phyloP scores from a whole-genome alignment of 108 stramenopile genomes.

The Pelagomonas calceolata region DNA sequence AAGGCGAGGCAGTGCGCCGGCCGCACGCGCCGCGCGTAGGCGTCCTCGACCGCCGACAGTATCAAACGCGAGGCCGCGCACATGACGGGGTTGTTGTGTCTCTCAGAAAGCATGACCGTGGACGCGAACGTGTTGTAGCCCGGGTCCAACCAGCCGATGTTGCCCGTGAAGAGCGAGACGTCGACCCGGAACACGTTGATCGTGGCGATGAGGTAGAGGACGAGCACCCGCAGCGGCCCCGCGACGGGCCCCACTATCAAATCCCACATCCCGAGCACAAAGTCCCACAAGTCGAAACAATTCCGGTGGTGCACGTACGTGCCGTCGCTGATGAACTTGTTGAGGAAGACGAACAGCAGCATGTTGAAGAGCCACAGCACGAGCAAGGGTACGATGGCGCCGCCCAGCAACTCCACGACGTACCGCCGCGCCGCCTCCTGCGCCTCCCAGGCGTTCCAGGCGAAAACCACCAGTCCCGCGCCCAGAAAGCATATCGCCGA shows the following conservation, averaged over 20 bases:
- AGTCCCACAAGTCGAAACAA: not conserved
- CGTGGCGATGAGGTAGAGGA: not conserved
- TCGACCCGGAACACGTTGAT: not conserved
- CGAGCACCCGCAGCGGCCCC: not conserved
- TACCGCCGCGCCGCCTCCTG: too few relatives aligned
- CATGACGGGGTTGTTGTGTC: not conserved
- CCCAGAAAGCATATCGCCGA: not conserved
- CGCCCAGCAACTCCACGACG: too few relatives aligned
- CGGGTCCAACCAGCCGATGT: not conserved
- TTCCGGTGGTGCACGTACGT: not conserved
- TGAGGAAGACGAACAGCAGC: not conserved
- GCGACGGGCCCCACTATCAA: not conserved
- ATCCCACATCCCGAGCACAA: not conserved
- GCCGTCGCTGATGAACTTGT: not conserved
- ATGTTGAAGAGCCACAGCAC: not conserved
- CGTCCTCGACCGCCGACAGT: not conserved
- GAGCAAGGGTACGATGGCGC: not conserved
- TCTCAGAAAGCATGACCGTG: not conserved
- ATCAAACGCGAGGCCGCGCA: not conserved
- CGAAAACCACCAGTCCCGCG: too few relatives aligned
- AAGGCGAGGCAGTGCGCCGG: not conserved
- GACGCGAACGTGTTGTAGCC: not conserved
- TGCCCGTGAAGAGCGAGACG: not conserved
- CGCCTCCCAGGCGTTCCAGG: too few relatives aligned
- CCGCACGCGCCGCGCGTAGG: not conserved